A percentile compares a stretch with the other conserved stretches of the same genome.
phyloP scores from a whole-genome alignment of 306 rosid genomes.

The Glycine latifolia region DNA sequence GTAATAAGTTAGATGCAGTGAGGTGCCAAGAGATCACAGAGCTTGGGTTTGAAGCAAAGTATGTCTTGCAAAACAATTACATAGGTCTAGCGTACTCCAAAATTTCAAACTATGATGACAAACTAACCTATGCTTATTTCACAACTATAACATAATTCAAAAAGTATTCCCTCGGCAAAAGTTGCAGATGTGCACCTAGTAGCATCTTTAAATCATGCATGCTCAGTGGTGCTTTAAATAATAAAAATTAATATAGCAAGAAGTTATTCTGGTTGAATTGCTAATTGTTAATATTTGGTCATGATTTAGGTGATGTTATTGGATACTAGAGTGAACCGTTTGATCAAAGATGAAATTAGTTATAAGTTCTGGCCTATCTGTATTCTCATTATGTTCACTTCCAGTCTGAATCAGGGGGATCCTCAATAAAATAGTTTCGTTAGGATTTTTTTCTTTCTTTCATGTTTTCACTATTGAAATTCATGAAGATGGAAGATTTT shows the following conservation, averaged over 20 bases:
- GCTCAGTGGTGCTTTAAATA: background rate
- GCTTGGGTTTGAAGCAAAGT: conserved; percentile 8
- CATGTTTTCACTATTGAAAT: background rate
- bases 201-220: background rate
- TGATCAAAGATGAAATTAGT: background rate
- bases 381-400: background rate
- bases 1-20: background rate
- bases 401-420: background rate
- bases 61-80: background rate
- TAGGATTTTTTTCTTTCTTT: background rate
- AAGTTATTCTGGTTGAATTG: background rate
- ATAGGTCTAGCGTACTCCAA: background rate
- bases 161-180: background rate
- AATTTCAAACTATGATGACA: conserved; percentile 3
- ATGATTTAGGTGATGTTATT: conserved; percentile 1
- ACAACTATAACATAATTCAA: background rate
- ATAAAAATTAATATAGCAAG: background rate
- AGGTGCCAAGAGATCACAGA: conserved; percentile 16
- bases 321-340: background rate
- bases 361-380: background rate
- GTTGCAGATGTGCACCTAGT: background rate
- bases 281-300: background rate
- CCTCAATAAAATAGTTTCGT: background rate
- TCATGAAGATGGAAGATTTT: background rate
- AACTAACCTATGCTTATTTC: conserved; percentile 6